Evolutionary conservation across 2,329 filamentous ascomycete species (phyloP).

Genomic region (Aspergillus viridinutans): DNA sequence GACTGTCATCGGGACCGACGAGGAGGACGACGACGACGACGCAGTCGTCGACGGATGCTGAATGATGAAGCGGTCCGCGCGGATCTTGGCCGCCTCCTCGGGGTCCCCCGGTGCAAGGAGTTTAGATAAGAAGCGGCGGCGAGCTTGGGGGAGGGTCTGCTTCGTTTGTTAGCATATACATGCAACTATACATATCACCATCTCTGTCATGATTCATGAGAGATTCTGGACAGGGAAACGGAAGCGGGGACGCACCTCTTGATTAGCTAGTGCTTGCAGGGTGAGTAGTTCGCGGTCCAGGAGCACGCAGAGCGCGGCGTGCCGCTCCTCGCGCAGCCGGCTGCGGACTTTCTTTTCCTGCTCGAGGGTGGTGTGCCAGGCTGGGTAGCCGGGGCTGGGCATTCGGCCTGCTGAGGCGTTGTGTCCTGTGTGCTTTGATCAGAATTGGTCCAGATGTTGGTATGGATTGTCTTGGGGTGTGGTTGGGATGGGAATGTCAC

Average conservation of each 20-base stretch:
- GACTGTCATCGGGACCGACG: constrained; percentile 5
- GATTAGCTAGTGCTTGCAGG: constrained; percentile 36
- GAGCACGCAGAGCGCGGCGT: constrained; percentile 36
- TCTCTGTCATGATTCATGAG: not conserved
- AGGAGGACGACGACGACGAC: not conserved
- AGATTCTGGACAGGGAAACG: not conserved
- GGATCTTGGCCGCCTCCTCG: constrained; percentile 22
- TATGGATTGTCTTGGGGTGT: not conserved
- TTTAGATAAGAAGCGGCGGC: constrained; percentile 33
- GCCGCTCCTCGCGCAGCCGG: constrained; percentile 30
- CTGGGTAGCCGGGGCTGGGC: constrained; percentile 1
- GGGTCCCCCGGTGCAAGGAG: constrained; percentile 29
- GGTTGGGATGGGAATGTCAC: not conserved
- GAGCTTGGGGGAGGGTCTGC: constrained; percentile 38
- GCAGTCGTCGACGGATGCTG: constrained; percentile 10
- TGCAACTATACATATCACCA: not conserved
- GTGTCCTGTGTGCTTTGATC: not conserved
- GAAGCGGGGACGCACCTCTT: constrained; percentile 26
- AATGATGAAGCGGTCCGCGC: constrained; percentile 25
- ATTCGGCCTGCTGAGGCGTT: constrained; percentile 2
- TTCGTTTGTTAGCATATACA: not conserved
- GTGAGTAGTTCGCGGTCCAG: constrained; percentile 38
- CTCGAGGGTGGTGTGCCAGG: constrained; percentile 13
- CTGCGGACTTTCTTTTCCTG: constrained; percentile 21
- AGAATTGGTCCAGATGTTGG: not conserved